Percentiles rank a stretch among this genome's conserved stretches.
phyloP scores from a whole-genome alignment of 2,329 filamentous ascomycete genomes.

The Cladophialophora exuberans region DNA sequence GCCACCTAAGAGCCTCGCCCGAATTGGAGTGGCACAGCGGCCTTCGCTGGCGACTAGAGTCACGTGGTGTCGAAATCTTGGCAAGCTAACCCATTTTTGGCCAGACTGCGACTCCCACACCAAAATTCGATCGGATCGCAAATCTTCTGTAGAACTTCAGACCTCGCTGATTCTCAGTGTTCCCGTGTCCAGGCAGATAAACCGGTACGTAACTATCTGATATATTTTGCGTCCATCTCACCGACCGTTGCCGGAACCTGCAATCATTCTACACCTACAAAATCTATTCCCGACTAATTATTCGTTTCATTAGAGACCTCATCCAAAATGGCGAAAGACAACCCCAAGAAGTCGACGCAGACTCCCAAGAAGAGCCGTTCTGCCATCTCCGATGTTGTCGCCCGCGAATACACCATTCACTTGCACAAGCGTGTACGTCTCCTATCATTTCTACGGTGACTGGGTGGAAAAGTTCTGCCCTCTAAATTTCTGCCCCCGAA shows the following conservation, averaged over 20 bases:
- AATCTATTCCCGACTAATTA: background rate
- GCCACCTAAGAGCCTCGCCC: no score
- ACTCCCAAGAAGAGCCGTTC: constrained; percentile 79
- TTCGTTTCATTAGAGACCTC: background rate
- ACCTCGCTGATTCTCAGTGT: constrained; percentile 1
- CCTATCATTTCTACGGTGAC: constrained; percentile 1
- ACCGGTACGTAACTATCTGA: constrained; percentile 3
- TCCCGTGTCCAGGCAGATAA: background rate
- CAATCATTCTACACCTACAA: background rate
- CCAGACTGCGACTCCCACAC: constrained; percentile 15
- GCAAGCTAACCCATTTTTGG: constrained; percentile 19
- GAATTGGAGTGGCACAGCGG: no score
- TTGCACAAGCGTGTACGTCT: constrained; percentile 96
- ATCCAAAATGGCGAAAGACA: constrained; percentile 33
- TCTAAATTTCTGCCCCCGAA: no score
- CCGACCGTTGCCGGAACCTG: no score
- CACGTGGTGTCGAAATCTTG: constrained; percentile 29
- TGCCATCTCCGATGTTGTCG: constrained; percentile 98
- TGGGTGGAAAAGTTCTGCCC: no score
- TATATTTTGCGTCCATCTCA: no score
- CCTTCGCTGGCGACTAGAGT: no score
- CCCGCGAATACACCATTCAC: constrained; percentile 99
- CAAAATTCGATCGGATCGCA: constrained; percentile 6
- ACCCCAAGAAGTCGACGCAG: constrained; percentile 62
- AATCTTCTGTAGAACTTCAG: constrained; percentile 6